Evolutionary conservation across 192 early-diverging fungal species (phyloP).

Genomic region (Endogone sp.): DNA sequence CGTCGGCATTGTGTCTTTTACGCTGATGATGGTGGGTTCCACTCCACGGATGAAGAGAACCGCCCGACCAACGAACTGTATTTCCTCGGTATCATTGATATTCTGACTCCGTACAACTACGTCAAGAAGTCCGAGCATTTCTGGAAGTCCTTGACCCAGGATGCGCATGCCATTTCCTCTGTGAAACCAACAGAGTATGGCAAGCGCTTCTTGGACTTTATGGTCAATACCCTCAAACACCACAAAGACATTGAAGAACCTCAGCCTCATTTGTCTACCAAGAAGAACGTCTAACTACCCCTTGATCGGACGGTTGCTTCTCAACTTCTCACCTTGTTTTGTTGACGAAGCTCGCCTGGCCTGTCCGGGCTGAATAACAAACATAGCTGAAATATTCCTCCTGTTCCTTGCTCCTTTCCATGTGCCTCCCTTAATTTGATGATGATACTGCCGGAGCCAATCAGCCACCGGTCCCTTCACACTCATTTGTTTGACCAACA

Average conservation of each 20-base stretch:
- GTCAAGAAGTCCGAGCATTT: conserved; percentile 87
- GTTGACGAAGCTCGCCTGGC: too few relatives aligned
- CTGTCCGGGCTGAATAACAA: too few relatives aligned
- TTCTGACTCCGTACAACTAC: conserved; percentile 90
- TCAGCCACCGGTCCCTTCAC: too few relatives aligned
- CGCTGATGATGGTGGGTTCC: conserved; percentile 86
- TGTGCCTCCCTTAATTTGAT: too few relatives aligned
- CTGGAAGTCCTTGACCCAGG: conserved; percentile 80
- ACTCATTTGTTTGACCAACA: too few relatives aligned
- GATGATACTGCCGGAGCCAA: too few relatives aligned
- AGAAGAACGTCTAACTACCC: too few relatives aligned
- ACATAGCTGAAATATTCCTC: too few relatives aligned
- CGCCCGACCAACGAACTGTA: conserved; percentile 72
- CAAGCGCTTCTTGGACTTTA: conserved; percentile 85
- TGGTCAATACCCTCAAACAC: conserved; percentile 62
- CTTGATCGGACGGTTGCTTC: too few relatives aligned
- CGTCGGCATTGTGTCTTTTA: conserved; percentile 83
- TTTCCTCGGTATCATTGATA: conserved; percentile 97
- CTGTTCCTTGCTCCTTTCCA: too few relatives aligned
- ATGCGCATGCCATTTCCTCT: conserved; percentile 76
- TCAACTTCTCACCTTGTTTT: too few relatives aligned
- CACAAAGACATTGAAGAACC: conserved; percentile 38
- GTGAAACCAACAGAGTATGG: conserved; percentile 89
- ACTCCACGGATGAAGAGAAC: conserved; percentile 70
- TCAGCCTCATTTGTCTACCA: background rate